Base-by-base conservation (phyloP, 192 early-diverging fungal genomes). In the Gamsiella multidivaricata region DNA sequence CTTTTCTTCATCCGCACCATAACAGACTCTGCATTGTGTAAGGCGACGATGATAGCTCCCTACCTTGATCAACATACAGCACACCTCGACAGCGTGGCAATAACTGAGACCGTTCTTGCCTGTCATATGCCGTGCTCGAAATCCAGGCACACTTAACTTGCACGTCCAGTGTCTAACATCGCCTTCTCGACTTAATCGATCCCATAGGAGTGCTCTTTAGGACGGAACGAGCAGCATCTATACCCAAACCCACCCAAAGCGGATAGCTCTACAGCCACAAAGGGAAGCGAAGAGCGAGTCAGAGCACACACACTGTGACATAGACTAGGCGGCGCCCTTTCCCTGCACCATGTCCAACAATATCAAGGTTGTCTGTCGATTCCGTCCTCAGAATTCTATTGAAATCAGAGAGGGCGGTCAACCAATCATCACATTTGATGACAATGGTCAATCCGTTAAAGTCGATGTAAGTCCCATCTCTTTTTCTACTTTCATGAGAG, bases 351-450 rank as follows among this genome's bases (percentile, higher is more conserved):
- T 78, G 74, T 78, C 74, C 46, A 94, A 91, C 80, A 96, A 94
- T 81, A 98, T 99, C 85, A 93, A 93, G 81, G 97, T 99, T 65
- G 93, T 99, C 64, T 96, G 95, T 86, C 92, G 97, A 54, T 97
- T 99, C 84, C 89, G 96, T 54, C 97, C 97, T 54, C 94, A 96
- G 74, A 99, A 99, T 83, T 84, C 89, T 54, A 80, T 93, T 39
- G 97, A 99, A 88, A 90, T 92, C 58, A 89, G 83, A 52, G 95
- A 97, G 74, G 96, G 96, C 63, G 95, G 96, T 60, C 91, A 91
- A 49, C 91, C 92, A 61, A 90, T 96, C 39, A 87, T 98, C 69
- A 82, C 85, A 25, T 91, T 94, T 64, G 90, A 93, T 69, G 88
- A 90, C 28, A 88, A 82, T 79, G 88, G 91, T 61, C 91, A 85